Conservation (phyloP, 2,329 filamentous ascomycete species). For the Fusarium nygamai region DNA sequence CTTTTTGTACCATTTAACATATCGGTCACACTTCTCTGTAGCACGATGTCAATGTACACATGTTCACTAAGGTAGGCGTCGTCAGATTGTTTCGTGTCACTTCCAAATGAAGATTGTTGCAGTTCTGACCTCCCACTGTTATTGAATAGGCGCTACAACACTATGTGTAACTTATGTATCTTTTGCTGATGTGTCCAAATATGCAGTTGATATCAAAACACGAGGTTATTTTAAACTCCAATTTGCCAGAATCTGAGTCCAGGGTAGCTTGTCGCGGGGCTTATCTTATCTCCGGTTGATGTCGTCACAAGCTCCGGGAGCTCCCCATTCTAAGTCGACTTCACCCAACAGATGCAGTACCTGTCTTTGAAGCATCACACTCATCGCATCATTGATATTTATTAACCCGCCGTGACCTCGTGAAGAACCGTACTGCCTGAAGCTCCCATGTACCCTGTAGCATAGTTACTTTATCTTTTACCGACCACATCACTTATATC, state of each 20-base stretch:
- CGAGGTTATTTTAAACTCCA: not conserved
- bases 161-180: not conserved
- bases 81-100: not conserved
- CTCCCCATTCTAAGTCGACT: constrained; percentile 10
- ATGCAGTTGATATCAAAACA: not conserved
- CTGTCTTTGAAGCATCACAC: constrained; percentile 3
- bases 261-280: constrained; percentile 16
- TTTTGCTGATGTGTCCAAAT: not conserved
- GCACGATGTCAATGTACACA: not conserved
- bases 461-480: not conserved
- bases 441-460: constrained; percentile 7
- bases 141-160: not conserved
- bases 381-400: constrained; percentile 34
- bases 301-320: constrained; percentile 39
- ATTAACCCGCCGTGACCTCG: not conserved
- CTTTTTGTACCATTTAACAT: not conserved
- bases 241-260: not conserved
- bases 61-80: too few relatives aligned
- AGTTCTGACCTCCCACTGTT: not conserved
- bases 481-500: not conserved
- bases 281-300: constrained; percentile 41
- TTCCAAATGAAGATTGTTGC: not conserved
- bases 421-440: not conserved
- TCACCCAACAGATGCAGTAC: constrained; percentile 3
- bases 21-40: not conserved